Conservation (phyloP, 192 early-diverging fungal species). For the Chytriomyces sp. region DNA sequence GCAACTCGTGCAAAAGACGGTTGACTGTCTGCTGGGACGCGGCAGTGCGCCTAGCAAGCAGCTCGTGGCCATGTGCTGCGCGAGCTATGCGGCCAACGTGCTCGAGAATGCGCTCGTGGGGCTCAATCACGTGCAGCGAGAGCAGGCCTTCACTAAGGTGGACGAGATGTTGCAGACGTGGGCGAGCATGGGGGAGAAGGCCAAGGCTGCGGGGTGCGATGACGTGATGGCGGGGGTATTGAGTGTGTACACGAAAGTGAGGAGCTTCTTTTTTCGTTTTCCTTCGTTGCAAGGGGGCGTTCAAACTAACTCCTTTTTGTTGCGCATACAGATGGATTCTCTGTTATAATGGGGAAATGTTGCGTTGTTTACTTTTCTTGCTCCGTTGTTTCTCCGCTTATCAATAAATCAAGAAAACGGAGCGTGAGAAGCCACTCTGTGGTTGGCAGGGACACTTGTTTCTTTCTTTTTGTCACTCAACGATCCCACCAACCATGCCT, state of each 20-base stretch:
- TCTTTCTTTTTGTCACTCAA: neutral
- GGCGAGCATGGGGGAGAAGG: constrained; percentile 61
- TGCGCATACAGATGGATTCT: too few species aligned
- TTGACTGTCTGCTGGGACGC: constrained; percentile 76
- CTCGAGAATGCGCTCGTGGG: constrained; percentile 90
- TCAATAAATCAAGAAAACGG: too few species aligned
- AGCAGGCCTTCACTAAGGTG: constrained; percentile 83
- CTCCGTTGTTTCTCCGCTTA: too few species aligned
- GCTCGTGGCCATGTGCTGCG: constrained; percentile 87
- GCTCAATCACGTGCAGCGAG: constrained; percentile 81
- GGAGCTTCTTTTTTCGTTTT: constrained; percentile 69
- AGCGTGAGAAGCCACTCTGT: neutral
- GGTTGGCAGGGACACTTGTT: neutral
- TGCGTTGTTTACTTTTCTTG: too few species aligned
- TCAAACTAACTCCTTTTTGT: too few species aligned
- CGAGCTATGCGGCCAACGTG: constrained; percentile 97
- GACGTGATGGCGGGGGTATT: constrained; percentile 76
- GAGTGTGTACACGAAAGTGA: constrained; percentile 88
- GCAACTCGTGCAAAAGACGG: constrained; percentile 77
- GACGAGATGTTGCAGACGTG: constrained; percentile 90
- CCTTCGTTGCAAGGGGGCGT: too few species aligned
- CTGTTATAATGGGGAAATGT: too few species aligned
- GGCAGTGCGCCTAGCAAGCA: constrained; percentile 61
- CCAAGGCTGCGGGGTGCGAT: constrained; percentile 48
- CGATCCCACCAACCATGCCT: constrained; percentile 1